Conservation (phyloP, 352 stramenopile genomes). For the Pythium oligandrum region DNA sequence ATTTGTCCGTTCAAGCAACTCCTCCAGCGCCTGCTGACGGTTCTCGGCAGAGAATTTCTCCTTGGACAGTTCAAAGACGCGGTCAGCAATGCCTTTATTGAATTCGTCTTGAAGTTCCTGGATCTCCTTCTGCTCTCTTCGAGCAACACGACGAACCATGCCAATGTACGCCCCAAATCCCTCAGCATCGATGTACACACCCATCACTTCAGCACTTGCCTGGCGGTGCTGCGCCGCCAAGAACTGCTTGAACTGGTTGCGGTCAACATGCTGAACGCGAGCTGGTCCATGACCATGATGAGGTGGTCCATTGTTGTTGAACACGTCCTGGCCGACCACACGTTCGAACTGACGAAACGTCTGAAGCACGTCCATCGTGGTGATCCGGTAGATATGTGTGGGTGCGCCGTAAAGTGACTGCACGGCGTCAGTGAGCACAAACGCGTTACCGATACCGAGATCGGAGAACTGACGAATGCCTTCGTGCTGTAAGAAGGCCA, state of each 20-base stretch:
- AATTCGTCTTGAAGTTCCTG: slow-evolving; percentile 79
- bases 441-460: slow-evolving; percentile 76
- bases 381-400: slow-evolving; percentile 39
- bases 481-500: slow-evolving; percentile 62
- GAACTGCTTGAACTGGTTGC: slow-evolving; percentile 67
- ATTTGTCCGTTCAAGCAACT: slow-evolving; percentile 39
- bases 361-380: slow-evolving; percentile 62
- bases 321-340: slow-evolving; percentile 60
- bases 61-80: slow-evolving; percentile 80
- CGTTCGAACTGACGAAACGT: slow-evolving; percentile 64
- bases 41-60: slow-evolving; percentile 84
- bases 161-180: slow-evolving; percentile 77
- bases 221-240: slow-evolving; percentile 64
- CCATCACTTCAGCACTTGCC: slow-evolving; percentile 55
- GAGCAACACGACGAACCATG: slow-evolving; percentile 65
- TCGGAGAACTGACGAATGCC: slow-evolving; percentile 55
- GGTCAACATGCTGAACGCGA: slow-evolving; percentile 56
- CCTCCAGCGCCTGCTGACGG: slow-evolving; percentile 60
- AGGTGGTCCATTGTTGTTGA: slow-evolving; percentile 17
- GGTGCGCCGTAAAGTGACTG: slow-evolving; percentile 58
- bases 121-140: slow-evolving; percentile 79
- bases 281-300: background rate
- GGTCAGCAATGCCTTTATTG: slow-evolving; percentile 67
- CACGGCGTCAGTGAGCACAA: slow-evolving; percentile 74
- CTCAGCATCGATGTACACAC: slow-evolving; percentile 50